Percentiles rank a stretch among this genome's conserved stretches.
These are phyloP conservation scores for Huntiella abstrusa DNA, from an alignment of 2,329 filamentous ascomycete genomes.

Conservation along the genomic window DNA sequence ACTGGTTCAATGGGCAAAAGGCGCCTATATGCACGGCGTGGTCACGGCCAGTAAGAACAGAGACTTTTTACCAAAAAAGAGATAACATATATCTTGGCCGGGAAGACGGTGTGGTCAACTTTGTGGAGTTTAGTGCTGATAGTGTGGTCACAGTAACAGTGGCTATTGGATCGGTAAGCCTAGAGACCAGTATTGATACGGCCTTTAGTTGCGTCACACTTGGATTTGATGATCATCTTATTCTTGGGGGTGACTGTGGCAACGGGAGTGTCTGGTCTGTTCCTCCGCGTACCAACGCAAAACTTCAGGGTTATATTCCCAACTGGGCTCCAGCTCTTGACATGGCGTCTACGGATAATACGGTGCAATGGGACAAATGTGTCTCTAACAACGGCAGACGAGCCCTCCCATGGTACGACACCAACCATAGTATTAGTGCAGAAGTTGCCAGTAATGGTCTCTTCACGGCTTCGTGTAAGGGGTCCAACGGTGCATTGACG, in stretches of 20 bases:
- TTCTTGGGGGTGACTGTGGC: slow-evolving; percentile 61
- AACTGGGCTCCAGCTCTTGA: slow-evolving; percentile 46
- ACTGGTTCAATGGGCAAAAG: slow-evolving; percentile 27
- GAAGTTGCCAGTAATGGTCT: slow-evolving; percentile 29
- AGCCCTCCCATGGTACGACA: slow-evolving; percentile 14
- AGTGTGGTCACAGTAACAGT: slow-evolving; percentile 20
- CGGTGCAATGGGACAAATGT: slow-evolving; percentile 17
- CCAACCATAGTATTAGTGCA: not conserved
- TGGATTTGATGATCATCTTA: slow-evolving; percentile 53
- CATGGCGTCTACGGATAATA: slow-evolving; percentile 27
- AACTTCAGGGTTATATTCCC: slow-evolving; percentile 30
- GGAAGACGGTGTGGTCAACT: slow-evolving; percentile 68
- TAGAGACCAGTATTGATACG: slow-evolving; percentile 49
- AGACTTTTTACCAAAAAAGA: slow-evolving; percentile 38
- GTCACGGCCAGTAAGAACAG: slow-evolving; percentile 56
- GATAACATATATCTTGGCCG: slow-evolving; percentile 75
- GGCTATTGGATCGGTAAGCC: slow-evolving; percentile 15
- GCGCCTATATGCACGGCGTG: slow-evolving; percentile 63
- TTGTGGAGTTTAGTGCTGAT: slow-evolving; percentile 45
- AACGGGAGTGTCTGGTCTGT: slow-evolving; percentile 59
- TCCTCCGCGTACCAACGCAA: slow-evolving; percentile 32
- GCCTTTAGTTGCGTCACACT: slow-evolving; percentile 64
- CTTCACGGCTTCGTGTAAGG: slow-evolving; percentile 49
- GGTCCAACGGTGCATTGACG: slow-evolving; percentile 40
- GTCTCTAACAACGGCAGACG: slow-evolving; percentile 12